phyloP scores from a whole-genome alignment of 768 basidiomycete genomes.

The Tephrocybe sp. region DNA sequence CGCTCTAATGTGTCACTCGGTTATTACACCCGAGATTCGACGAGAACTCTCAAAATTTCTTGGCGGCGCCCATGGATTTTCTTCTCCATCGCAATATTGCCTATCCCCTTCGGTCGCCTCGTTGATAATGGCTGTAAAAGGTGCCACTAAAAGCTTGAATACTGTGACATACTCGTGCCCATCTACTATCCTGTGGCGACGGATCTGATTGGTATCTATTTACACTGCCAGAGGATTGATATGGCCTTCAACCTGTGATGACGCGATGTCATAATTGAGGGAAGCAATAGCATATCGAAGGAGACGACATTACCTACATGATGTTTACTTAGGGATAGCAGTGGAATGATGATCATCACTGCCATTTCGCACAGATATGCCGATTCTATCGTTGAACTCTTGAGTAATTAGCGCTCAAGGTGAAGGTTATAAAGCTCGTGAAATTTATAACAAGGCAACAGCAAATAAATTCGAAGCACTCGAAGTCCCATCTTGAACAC shows the following conservation, averaged over 20 bases:
- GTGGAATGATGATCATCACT: not conserved
- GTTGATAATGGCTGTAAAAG: no score
- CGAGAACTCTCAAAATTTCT: no score
- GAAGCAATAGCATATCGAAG: constrained; percentile 4
- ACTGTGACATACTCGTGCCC: not conserved
- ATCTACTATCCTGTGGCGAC: not conserved
- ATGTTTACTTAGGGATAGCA: not conserved
- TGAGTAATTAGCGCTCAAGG: not conserved
- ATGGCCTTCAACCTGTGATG: not conserved
- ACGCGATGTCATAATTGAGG: no score
- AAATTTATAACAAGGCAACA: not conserved
- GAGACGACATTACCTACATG: not conserved
- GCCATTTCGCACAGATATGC: not conserved
- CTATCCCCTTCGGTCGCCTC: no score
- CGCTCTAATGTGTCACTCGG: no score
- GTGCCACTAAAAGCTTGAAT: not conserved
- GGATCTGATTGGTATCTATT: no score
- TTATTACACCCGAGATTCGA: no score
- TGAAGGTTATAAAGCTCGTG: not conserved
- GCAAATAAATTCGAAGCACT: no score
- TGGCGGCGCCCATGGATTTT: no score
- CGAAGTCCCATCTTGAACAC: not conserved
- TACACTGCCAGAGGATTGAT: not conserved
- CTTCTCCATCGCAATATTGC: no score
- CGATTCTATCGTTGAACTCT: not conserved